A percentile compares a stretch with the other conserved stretches of the same genome.
These are phyloP conservation scores for Magnaporthales sp. DNA, from an alignment of 2,329 filamentous ascomycete species.

Conservation along the genomic window DNA sequence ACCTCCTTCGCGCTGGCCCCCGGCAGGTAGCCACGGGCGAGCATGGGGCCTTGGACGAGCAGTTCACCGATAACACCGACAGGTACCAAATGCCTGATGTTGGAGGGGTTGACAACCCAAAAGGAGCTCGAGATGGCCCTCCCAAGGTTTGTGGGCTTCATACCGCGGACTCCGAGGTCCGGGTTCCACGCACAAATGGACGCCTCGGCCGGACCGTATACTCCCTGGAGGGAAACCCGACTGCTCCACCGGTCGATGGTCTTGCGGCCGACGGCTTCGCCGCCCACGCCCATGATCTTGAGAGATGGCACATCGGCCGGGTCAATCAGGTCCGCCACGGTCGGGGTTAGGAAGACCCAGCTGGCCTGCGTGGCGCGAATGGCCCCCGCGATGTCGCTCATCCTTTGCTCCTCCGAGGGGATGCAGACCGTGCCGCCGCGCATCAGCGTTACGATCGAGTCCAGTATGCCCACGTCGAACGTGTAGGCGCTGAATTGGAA, in stretches of 20 bases:
- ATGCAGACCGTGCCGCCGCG: constrained; percentile 18
- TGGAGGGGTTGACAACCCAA: background rate
- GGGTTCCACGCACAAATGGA: background rate
- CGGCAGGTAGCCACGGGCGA: background rate
- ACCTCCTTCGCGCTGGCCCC: background rate
- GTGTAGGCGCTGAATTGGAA: constrained; percentile 1
- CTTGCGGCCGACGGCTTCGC: background rate
- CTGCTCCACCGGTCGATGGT: background rate
- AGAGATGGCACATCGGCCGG: background rate
- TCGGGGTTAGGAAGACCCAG: background rate
- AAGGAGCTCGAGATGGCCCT: no score
- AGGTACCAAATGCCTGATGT: background rate
- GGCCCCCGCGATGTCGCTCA: background rate
- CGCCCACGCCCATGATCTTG: background rate
- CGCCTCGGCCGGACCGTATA: background rate
- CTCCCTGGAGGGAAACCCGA: background rate
- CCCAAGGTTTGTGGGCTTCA: background rate
- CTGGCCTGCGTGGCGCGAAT: background rate
- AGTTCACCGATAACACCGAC: background rate
- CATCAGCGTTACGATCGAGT: constrained; percentile 26
- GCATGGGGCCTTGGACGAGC: background rate
- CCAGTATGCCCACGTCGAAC: constrained; percentile 9
- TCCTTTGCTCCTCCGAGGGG: background rate
- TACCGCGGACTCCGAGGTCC: background rate
- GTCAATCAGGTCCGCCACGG: background rate